Evolutionary conservation across 1,284 basidiomycete species (phyloP).

Genomic region (Tilletia caries): DNA sequence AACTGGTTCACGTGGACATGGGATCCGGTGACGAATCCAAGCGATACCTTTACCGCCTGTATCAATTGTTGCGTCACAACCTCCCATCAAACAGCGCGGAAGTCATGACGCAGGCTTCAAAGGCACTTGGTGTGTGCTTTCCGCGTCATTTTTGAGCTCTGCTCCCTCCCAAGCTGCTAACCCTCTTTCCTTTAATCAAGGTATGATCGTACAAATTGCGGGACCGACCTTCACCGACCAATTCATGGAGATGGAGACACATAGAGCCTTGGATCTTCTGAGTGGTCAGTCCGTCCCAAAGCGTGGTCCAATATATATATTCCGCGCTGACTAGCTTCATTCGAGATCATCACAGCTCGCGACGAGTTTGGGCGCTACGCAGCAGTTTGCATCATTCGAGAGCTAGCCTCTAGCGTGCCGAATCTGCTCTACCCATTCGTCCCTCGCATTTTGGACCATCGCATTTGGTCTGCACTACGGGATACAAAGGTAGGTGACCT

Average conservation of each 20-base stretch:
- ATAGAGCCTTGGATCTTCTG: background rate
- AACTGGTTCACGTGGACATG: slow-evolving; percentile 30
- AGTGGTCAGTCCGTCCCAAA: background rate
- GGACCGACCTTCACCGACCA: slow-evolving; percentile 4
- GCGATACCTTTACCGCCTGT: slow-evolving; percentile 72
- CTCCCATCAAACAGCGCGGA: slow-evolving; percentile 77
- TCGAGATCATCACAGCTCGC: slow-evolving; percentile 26
- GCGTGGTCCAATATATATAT: too few relatives aligned
- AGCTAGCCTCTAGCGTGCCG: slow-evolving; percentile 50
- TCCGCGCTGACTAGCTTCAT: too few relatives aligned
- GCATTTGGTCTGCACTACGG: slow-evolving; percentile 52
- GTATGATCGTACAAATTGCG: background rate
- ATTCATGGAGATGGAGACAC: slow-evolving; percentile 9
- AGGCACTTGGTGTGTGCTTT: slow-evolving; percentile 57
- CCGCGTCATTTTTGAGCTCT: too few relatives aligned
- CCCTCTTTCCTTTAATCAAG: background rate
- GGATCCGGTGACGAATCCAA: background rate
- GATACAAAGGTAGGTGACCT: slow-evolving; percentile 28
- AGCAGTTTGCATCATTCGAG: slow-evolving; percentile 53
- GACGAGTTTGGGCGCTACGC: slow-evolving; percentile 57
- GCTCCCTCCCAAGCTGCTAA: too few relatives aligned
- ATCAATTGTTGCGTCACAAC: slow-evolving; percentile 83
- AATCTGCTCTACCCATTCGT: slow-evolving; percentile 52
- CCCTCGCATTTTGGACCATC: slow-evolving; percentile 40
- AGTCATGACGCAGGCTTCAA: slow-evolving; percentile 83